phyloP scores from a whole-genome alignment of 129 eudicot genomes.

The Apium graveolens region DNA sequence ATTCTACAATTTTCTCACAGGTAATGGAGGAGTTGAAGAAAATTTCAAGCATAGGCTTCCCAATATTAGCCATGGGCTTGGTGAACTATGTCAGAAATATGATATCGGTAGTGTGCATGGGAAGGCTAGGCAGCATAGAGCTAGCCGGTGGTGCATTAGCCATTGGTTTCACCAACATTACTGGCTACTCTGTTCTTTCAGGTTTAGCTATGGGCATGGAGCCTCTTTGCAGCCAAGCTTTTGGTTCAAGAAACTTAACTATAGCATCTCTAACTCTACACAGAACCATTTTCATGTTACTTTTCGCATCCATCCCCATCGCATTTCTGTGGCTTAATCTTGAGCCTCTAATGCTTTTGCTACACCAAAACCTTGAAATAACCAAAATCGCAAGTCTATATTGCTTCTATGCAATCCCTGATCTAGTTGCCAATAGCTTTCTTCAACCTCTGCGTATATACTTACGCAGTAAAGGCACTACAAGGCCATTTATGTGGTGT shows the following conservation, averaged over 20 bases:
- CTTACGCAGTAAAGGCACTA: constrained; percentile 76
- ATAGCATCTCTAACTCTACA: constrained; percentile 48
- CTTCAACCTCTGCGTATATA: constrained; percentile 87
- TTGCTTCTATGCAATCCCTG: constrained; percentile 72
- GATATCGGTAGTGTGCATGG: constrained; percentile 94
- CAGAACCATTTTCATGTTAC: constrained; percentile 62
- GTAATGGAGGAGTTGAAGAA: constrained; percentile 79
- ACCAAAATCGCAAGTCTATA: constrained; percentile 64
- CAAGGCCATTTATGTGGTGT: constrained; percentile 88
- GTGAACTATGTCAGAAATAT: constrained; percentile 65
- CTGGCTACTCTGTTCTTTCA: constrained; percentile 86
- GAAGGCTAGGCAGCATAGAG: constrained; percentile 90
- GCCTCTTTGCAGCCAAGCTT: constrained; percentile 96
- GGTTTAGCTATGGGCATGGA: constrained; percentile 99
- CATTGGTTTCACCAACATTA: constrained; percentile 90
- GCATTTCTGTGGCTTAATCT: constrained; percentile 76
- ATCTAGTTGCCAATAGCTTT: constrained; percentile 78
- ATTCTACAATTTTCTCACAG: constrained; percentile 18
- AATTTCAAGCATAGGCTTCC: constrained; percentile 54
- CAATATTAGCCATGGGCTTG: constrained; percentile 74
- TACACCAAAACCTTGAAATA: constrained; percentile 67
- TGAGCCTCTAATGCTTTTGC: constrained; percentile 68
- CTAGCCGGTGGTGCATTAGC: constrained; percentile 98
- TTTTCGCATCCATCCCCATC: constrained; percentile 65
- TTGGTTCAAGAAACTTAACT: constrained; percentile 66